Evolutionary conservation across 768 basidiomycete species (phyloP).

Genomic region (Agrocybe chaxingu): DNA sequence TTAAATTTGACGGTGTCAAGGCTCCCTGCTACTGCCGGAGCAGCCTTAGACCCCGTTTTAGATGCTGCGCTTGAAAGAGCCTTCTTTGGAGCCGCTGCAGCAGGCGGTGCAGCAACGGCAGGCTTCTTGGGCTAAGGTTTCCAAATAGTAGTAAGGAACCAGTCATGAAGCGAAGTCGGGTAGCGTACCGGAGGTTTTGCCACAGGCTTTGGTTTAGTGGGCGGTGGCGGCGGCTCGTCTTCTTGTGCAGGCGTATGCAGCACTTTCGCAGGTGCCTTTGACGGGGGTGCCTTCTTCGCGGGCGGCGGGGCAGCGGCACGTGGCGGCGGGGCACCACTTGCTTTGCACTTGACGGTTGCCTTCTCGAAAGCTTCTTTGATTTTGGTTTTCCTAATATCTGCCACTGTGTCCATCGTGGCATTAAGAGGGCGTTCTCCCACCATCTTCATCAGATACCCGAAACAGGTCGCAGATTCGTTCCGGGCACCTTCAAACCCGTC

Average conservation of each 20-base stretch:
- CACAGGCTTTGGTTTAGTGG: conserved; percentile 45
- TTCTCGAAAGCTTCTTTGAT: conserved; percentile 93
- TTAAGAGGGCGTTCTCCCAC: conserved; percentile 91
- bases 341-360: conserved; percentile 87
- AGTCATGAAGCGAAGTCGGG: conserved; percentile 11
- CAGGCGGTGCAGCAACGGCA: conserved; percentile 26
- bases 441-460: conserved; percentile 95
- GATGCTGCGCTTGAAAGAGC: conserved; percentile 30
- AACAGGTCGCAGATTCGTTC: conserved; percentile 81
- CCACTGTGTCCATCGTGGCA: conserved; percentile 79
- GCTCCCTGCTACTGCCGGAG: conserved; percentile 45
- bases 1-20: conserved; percentile 90
- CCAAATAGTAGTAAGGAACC: conserved; percentile 4
- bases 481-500: conserved; percentile 89
- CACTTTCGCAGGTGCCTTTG: conserved; percentile 3
- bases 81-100: conserved; percentile 43
- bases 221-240: conserved; percentile 30
- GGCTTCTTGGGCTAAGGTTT: conserved; percentile 50
- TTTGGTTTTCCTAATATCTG: conserved; percentile 86
- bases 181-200: conserved; percentile 51
- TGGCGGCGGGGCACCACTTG: conserved; percentile 51
- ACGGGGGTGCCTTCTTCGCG: conserved; percentile 14
- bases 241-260: conserved; percentile 14
- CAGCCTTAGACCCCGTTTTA: conserved; percentile 51
- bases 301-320: conserved; percentile 29